Evolutionary conservation across 23 red algal species (phyloP).

Genomic region (Gracilaria domingensis): DNA sequence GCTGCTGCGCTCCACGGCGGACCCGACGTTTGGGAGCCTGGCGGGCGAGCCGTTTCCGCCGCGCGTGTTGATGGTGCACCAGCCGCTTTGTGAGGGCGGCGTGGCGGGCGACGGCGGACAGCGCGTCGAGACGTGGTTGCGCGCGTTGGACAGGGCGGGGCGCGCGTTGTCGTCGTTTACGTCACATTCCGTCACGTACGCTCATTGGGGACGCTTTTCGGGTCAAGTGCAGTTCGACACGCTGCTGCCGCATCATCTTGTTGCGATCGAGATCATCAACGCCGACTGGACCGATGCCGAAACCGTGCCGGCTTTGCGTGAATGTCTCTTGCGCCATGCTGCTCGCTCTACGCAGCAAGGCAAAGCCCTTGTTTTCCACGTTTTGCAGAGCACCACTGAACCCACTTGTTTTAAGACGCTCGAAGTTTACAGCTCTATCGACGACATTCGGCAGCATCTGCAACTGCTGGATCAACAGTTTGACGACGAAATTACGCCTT

Average conservation of each 20-base stretch:
- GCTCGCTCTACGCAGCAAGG: not conserved
- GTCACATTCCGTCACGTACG: slow-evolving; percentile 21
- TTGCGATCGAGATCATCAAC: slow-evolving; percentile 49
- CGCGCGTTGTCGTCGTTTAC: slow-evolving; percentile 13
- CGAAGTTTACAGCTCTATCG: slow-evolving; percentile 49
- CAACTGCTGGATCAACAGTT: slow-evolving; percentile 25
- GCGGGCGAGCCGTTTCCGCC: slow-evolving; percentile 28
- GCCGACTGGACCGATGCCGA: slow-evolving; percentile 43
- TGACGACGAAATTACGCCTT: slow-evolving; percentile 14
- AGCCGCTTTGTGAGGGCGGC: no score
- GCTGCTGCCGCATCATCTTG: not conserved
- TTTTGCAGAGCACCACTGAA: slow-evolving; percentile 36
- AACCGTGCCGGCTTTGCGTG: not conserved
- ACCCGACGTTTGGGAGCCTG: slow-evolving; percentile 45
- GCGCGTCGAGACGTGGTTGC: slow-evolving; percentile 12
- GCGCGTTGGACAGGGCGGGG: slow-evolving; percentile 26
- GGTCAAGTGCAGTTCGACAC: not conserved
- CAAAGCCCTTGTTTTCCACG: not conserved
- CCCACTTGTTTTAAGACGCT: slow-evolving; percentile 64
- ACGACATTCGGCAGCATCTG: slow-evolving; percentile 30
- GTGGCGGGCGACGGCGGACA: no score
- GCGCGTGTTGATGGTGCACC: slow-evolving; percentile 12
- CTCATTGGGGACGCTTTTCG: not conserved
- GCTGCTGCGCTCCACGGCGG: slow-evolving; percentile 24
- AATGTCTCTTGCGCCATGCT: slow-evolving; percentile 25